Base-by-base conservation (phyloP, 768 basidiomycete species). In the Sutorius australiensis region DNA sequence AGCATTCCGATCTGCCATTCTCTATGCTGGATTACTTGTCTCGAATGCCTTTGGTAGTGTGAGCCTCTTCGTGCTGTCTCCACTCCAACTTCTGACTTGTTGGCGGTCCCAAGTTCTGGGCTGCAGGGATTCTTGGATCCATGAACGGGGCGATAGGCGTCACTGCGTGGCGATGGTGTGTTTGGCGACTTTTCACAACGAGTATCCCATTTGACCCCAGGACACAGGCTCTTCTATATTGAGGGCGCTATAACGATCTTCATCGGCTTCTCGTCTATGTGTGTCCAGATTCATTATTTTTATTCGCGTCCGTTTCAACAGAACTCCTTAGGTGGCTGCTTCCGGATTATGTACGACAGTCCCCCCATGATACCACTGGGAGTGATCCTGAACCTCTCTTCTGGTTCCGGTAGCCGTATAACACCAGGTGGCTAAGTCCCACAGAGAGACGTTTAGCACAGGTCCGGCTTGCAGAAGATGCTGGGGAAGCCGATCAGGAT, bases 101-200 rank as follows among this genome's bases (percentile, higher is more conserved):
- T n/a, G n/a, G n/a, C n/a, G n/a, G n/a, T n/a, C n/a, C n/a, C n/a
- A n/a, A 86, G 81, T 64, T 88, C 8, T 80, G 89, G 61, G 89
- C 86, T 14, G 87, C 87, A 17, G 87, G 84, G 10, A 85, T 89
- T 50, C 74, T 92, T 14, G 71, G 75, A 1, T 77, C 75, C 38
- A 85, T 89, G 86, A 79, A 90, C 55, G 86, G 84, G 2, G 75
- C 74, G 46, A 71, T 79, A 5, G 87, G 86, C 2, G 82, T 86
- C 38, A 64, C 81, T 31, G 86, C 84, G 9, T 89, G 87, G 87
- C 62, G 83, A 73, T 89, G 82, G 83, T 82, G 55, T 54, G 72
- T 51, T n/a, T n/a, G n/a, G n/a, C n/a, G n/a, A n/a, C n/a, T n/a
- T n/a, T n/a, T n/a, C n/a, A n/a, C n/a, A n/a, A n/a, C n/a, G n/a